phyloP scores from a whole-genome alignment of 2,329 filamentous ascomycete genomes.

The Periconia digitata region DNA sequence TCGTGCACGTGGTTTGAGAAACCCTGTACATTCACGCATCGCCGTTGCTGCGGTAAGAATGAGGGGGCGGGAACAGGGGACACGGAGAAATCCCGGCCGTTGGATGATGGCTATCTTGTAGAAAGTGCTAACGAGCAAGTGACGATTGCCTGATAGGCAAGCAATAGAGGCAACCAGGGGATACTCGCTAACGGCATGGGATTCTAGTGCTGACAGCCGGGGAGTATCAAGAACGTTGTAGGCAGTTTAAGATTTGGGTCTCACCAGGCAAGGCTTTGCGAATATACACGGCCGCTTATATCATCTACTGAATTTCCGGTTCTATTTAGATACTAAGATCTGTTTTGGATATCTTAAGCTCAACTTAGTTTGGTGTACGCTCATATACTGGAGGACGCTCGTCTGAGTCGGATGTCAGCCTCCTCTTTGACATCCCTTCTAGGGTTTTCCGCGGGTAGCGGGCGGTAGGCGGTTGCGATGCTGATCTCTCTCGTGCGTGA shows the following conservation, averaged over 20 bases:
- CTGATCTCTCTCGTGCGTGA: neutral
- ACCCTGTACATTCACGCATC: no score
- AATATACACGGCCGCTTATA: no score
- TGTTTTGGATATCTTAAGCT: neutral
- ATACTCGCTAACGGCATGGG: no score
- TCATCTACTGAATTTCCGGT: neutral
- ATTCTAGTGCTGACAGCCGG: neutral
- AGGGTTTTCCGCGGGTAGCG: neutral
- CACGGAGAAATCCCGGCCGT: no score
- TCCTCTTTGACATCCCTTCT: neutral
- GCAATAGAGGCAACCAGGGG: no score
- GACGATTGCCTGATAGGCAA: no score
- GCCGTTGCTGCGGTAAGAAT: neutral
- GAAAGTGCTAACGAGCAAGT: no score
- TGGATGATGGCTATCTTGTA: no score
- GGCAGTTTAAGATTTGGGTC: neutral
- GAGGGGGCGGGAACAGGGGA: neutral
- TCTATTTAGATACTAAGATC: neutral
- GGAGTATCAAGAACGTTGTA: neutral
- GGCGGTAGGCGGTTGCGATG: neutral
- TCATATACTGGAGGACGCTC: neutral
- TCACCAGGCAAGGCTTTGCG: no score
- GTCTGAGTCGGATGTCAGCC: constrained; percentile 1
- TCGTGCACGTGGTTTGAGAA: neutral
- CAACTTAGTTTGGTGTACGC: neutral